These are phyloP conservation scores for Erysimum pusillum DNA, from an alignment of 441 rosid species.

Conservation along the genomic window DNA sequence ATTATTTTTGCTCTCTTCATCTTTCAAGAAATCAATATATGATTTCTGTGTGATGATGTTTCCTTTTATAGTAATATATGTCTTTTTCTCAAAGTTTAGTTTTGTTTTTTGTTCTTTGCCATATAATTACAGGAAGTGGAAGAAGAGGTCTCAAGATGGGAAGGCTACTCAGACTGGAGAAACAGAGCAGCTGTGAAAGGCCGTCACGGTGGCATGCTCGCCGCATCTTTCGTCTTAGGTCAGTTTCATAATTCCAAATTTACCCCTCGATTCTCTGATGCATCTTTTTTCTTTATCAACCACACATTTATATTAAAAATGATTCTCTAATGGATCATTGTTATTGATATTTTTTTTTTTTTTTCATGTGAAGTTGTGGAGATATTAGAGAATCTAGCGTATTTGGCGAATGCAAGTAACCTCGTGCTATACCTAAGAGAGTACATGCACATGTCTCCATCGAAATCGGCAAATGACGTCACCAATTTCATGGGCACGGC, in stretches of 20 bases:
- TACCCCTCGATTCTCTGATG: constrained; percentile 15
- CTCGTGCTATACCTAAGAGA: constrained; percentile 75
- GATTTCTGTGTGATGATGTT: constrained; percentile 29
- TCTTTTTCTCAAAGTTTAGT: constrained; percentile 27
- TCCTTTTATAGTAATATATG: constrained; percentile 19
- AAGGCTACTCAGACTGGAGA: constrained; percentile 90
- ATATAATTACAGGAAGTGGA: constrained; percentile 60
- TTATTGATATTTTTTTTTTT: constrained; percentile 16
- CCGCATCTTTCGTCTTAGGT: constrained; percentile 85
- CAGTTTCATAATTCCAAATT: constrained; percentile 18
- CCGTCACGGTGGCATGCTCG: constrained; percentile 88
- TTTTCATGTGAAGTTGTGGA: constrained; percentile 64
- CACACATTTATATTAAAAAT: neutral
- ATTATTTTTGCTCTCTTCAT: neutral
- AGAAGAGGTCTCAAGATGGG: constrained; percentile 58
- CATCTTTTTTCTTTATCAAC: neutral
- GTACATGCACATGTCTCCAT: constrained; percentile 86
- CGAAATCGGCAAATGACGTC: constrained; percentile 82
- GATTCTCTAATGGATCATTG: constrained; percentile 32
- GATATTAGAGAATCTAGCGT: constrained; percentile 91
- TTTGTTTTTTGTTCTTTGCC: constrained; percentile 16
- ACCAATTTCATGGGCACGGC: constrained; percentile 99
- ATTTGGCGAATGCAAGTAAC: constrained; percentile 93
- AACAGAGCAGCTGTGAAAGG: constrained; percentile 71
- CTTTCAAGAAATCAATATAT: constrained; percentile 27